phyloP scores from a whole-genome alignment of 1,139 yeast genomes.

The Hansenula sp. region DNA sequence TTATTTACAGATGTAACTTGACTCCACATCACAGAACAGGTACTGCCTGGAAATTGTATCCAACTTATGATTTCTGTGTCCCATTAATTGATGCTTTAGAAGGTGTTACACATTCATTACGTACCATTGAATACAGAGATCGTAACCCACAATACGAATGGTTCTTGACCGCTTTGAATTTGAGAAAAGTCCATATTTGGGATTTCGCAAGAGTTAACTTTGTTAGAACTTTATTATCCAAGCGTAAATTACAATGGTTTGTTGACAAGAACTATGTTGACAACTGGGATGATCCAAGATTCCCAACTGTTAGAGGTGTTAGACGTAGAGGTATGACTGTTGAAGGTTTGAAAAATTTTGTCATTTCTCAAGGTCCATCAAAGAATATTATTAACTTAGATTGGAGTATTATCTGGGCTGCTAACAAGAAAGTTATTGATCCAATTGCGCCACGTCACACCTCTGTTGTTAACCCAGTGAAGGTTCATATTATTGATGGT shows the following conservation, averaged over 20 bases:
- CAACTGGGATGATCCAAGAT: slow-evolving; percentile 98
- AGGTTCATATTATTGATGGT: slow-evolving; percentile 63
- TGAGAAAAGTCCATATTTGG: slow-evolving; percentile 94
- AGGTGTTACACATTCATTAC: slow-evolving; percentile 95
- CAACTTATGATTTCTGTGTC: slow-evolving; percentile 97
- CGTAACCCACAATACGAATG: slow-evolving; percentile 97
- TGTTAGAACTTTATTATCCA: slow-evolving; percentile 87
- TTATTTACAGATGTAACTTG: slow-evolving; percentile 90
- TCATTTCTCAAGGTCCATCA: slow-evolving; percentile 94
- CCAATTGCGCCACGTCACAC: slow-evolving; percentile 95
- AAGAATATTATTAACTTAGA: slow-evolving; percentile 93
- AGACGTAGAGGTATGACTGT: slow-evolving; percentile 99
- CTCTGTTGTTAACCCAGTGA: slow-evolving; percentile 68
- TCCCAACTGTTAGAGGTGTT: slow-evolving; percentile 98
- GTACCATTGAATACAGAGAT: slow-evolving; percentile 97
- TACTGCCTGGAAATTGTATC: slow-evolving; percentile 86
- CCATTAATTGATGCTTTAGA: slow-evolving; percentile 92
- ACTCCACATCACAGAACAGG: slow-evolving; percentile 98
- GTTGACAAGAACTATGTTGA: slow-evolving; percentile 82
- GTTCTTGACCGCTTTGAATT: slow-evolving; percentile 75
- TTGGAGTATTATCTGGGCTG: slow-evolving; percentile 96
- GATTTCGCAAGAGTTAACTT: slow-evolving; percentile 96
- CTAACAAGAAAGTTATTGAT: slow-evolving; percentile 92
- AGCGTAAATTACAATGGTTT: slow-evolving; percentile 98
- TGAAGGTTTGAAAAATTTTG: slow-evolving; percentile 90